Base-by-base conservation (phyloP, 2,329 filamentous ascomycete genomes). In the Diaporthe longicolla region DNA sequence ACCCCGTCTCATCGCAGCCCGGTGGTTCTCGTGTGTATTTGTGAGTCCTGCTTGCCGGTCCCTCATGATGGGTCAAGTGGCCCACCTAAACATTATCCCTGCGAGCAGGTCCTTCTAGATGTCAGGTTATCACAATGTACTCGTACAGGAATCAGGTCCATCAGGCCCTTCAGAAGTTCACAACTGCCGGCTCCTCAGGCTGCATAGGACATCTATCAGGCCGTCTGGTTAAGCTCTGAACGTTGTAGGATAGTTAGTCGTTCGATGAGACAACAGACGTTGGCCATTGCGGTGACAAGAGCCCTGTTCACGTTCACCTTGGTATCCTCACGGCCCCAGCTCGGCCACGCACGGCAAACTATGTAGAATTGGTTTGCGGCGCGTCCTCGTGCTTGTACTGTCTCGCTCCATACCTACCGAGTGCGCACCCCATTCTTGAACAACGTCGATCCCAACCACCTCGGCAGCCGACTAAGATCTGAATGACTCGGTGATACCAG, bases 201-300 rank as follows among this genome's bases (percentile, higher is more conserved):
- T 71, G 69, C 69, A 54, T 54, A 54, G 45, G 45, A 48, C 69
- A 43, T 54, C 69, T 19, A 48, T 32, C 32, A 54, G 32, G 45
- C 32, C 55, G 54, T 26, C 24, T 63, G 69, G 57, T 45, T 57
- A 71, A 59, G 57, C 70, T 52, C 48, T 45, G 50, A 63, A 37
- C 70, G 37, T 29, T 63, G 70, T 71, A 71, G 70, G 57, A 71
- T 71, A 54, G 63, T 54, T 54, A 71, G 59, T 50, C 45, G 59
- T 61, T 61, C 55, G 37, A 71, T 63, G 69, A 63, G 69, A 71
- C 69, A 61, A 21, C 69, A 52, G 40, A 32, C 45, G 57, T 61
- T 54, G 69, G 45, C 61, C n/a, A 24, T 45, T 1, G 45, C 21
- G 45, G 21, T 26, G 61, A 35, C 11, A 52, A 66, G 11, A 66